These are phyloP conservation scores for Chrysoporthe austroafricana DNA, from an alignment of 2,329 filamentous ascomycete genomes.

Conservation along the genomic window DNA sequence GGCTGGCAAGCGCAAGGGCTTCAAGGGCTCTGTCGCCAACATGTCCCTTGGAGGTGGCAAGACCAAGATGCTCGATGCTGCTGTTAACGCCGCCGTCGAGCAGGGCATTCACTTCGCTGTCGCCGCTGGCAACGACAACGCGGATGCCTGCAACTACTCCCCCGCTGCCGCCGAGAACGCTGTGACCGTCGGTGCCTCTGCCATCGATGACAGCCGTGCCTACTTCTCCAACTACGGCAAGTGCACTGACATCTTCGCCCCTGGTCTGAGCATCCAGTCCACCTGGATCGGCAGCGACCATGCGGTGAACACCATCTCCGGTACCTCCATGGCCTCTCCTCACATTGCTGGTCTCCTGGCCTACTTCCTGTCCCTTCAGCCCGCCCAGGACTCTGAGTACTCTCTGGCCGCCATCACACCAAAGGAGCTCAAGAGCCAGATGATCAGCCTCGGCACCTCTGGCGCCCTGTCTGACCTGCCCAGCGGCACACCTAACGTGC, in stretches of 20 bases:
- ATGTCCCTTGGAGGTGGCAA: conserved; percentile 99
- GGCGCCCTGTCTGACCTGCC: conserved; percentile 82
- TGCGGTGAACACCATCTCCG: conserved; percentile 98
- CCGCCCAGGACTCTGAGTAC: conserved; percentile 85
- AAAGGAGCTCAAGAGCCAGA: conserved; percentile 87
- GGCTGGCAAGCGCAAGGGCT: conserved; percentile 88
- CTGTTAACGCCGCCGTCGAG: conserved; percentile 90
- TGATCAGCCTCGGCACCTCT: conserved; percentile 82
- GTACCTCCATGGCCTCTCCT: conserved; percentile 98
- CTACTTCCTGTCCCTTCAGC: conserved; percentile 97
- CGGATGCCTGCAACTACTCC: conserved; percentile 99
- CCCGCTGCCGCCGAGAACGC: conserved; percentile 90
- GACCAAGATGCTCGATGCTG: conserved; percentile 85
- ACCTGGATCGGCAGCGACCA: conserved; percentile 98
- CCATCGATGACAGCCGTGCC: conserved; percentile 90
- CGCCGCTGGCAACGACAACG: conserved; percentile 97
- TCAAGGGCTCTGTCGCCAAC: conserved; percentile 99
- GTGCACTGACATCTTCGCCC: conserved; percentile 99
- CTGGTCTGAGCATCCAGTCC: conserved; percentile 93
- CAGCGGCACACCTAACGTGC: conserved; percentile 85
- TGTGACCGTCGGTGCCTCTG: conserved; percentile 94
- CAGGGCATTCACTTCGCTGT: conserved; percentile 97
- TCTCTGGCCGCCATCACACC: conserved; percentile 88
- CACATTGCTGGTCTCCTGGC: conserved; percentile 95
- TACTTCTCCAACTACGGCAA: conserved; percentile 99